Evolutionary conservation across 75 land plant genomes (phyloP), one percentile per base, ranked within the genome.

Genomic region (Pseudotsuga menziesii): DNA sequence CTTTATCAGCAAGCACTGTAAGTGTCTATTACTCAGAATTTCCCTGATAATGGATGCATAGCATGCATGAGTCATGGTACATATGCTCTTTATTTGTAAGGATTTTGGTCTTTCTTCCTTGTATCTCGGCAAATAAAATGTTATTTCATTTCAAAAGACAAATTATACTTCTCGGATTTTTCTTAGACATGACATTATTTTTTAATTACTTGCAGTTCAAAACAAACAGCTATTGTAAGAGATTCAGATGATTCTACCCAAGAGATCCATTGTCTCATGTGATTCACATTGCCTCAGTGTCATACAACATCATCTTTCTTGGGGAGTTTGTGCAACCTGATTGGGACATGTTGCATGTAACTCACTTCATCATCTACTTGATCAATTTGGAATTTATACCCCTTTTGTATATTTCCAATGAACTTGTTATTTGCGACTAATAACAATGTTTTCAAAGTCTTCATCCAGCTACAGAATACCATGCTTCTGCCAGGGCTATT

Each of bases 51-150:
- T 80, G 97, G 98, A 7, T 80, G 81, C 88, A 93, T 95, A 64
- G 96, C 97, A 64, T 93, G 96, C 85, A 95, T 95, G 98, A 90
- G 96, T 74, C 98, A 95, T 71, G 88, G 89, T 74, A 91, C 96
- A 1, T 96, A 95, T 61, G 84, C 85, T 8, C 75, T 95, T 19
- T 95, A 93, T 84, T 82, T 91, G 97, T 94, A 82, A 75, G 80
- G 27, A 5, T 64, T 15, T 17, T 70, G 22, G 32, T 73, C 72
- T 69, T 48, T 69, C 52, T 41, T 44, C 39, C n/a, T 69, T 39
- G n/a, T 12, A 39, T 69, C 7, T 39, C 14, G n/a, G 54, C 48
- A 8, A 69, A 69, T 4, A 69, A 7, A 2, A 41, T 41, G 54
- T 23, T 41, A n/a, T 44, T 15, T 41, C 12, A 22, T 69, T 69